phyloP scores from a whole-genome alignment of 106 monocot genomes.

The Dioscorea dumetorum region DNA sequence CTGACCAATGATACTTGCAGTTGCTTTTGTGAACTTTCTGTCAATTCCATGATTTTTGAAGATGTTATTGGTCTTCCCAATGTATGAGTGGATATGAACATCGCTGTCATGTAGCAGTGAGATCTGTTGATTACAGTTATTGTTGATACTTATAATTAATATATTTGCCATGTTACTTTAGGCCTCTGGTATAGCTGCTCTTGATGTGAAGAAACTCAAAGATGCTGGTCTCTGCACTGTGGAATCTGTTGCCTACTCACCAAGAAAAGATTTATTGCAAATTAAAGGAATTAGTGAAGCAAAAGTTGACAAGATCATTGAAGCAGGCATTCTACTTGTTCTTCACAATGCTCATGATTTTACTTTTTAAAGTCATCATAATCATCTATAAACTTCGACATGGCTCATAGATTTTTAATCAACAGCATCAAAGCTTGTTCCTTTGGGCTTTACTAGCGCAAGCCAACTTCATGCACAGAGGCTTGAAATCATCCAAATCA shows the following conservation, averaged over 20 bases:
- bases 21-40: not conserved
- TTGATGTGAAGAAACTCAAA: conserved; percentile 92
- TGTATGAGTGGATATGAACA: too few relatives aligned
- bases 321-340: conserved; percentile 60
- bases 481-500: conserved; percentile 93
- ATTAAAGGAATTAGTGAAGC: conserved; percentile 99
- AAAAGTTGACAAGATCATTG: conserved; percentile 99
- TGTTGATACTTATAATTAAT: not conserved
- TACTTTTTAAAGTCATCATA: not conserved
- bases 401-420: not conserved
- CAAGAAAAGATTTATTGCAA: conserved; percentile 95
- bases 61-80: not conserved
- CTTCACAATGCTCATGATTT: conserved; percentile 1
- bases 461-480: conserved; percentile 97
- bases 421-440: conserved; percentile 92
- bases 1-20: not conserved
- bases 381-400: not conserved
- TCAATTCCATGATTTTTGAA: not conserved
- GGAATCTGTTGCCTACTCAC: conserved; percentile 83
- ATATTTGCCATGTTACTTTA: conserved; percentile 9
- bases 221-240: conserved; percentile 94
- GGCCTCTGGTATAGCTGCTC: conserved; percentile 89
- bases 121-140: not conserved
- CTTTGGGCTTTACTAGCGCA: conserved; percentile 96
- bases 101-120: not conserved